These are phyloP conservation scores for Osmozyma mogii DNA, from an alignment of 805 yeast species.

Conservation along the genomic window DNA sequence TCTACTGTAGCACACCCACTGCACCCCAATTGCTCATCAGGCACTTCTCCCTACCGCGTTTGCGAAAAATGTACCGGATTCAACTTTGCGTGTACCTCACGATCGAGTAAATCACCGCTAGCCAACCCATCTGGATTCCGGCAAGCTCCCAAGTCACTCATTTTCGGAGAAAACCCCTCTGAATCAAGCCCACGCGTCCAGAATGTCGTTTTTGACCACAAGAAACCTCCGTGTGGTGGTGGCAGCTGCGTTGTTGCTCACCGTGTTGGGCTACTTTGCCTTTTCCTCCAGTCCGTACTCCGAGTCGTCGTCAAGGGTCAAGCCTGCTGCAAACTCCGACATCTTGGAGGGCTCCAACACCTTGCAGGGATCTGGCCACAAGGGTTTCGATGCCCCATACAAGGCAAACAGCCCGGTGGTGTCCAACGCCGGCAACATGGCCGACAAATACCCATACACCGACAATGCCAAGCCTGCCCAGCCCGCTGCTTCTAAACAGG, in stretches of 20 bases:
- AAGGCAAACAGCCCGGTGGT: slow-evolving; percentile 1
- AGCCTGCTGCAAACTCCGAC: slow-evolving; percentile 18
- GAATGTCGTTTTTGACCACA: too few species aligned
- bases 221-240: slow-evolving; percentile 47
- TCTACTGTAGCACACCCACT: too few species aligned
- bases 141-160: too few species aligned
- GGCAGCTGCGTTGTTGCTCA: slow-evolving; percentile 43
- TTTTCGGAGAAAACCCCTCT: too few species aligned
- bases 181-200: too few species aligned
- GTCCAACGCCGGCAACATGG: background rate
- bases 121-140: too few species aligned
- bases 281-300: slow-evolving; percentile 34
- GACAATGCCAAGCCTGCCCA: background rate
- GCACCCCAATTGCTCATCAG: too few species aligned
- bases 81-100: too few species aligned
- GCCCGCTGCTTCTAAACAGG: background rate
- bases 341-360: slow-evolving; percentile 16
- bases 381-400: slow-evolving; percentile 31
- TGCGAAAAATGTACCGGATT: too few species aligned
- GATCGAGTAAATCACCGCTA: too few species aligned
- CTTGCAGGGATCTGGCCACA: slow-evolving; percentile 26
- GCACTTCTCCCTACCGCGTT: too few species aligned
- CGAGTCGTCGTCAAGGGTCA: slow-evolving; percentile 23
- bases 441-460: background rate
- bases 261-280: slow-evolving; percentile 42